phyloP scores from a whole-genome alignment of 1,139 yeast species.

The Yamadazyma dushanensis region DNA sequence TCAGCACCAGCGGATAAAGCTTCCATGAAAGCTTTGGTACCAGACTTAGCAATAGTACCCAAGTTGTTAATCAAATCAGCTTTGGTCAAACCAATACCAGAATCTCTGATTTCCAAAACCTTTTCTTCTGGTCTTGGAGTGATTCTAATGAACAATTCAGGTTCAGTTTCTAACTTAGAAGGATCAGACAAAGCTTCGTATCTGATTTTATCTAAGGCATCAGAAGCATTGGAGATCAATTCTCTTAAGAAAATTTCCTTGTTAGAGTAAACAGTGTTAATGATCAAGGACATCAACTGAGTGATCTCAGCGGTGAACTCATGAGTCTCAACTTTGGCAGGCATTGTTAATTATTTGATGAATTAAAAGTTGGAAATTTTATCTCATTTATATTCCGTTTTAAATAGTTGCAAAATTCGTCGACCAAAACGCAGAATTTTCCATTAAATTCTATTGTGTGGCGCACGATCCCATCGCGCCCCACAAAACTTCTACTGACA shows the following conservation, averaged over 20 bases:
- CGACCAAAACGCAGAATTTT: constrained; percentile 25
- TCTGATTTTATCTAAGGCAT: constrained; percentile 88
- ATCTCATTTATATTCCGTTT: constrained; percentile 10
- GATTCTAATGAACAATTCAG: constrained; percentile 94
- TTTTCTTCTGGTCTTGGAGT: constrained; percentile 95
- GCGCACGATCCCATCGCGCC: constrained; percentile 6
- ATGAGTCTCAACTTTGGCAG: constrained; percentile 72
- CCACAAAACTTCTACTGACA: neutral
- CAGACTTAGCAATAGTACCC: constrained; percentile 99
- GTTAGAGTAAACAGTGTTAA: constrained; percentile 99
- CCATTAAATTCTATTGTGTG: constrained; percentile 33
- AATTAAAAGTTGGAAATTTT: neutral
- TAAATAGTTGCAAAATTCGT: constrained; percentile 16
- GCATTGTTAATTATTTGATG: constrained; percentile 35
- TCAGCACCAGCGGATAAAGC: constrained; percentile 99
- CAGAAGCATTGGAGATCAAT: constrained; percentile 94
- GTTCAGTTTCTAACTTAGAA: constrained; percentile 88
- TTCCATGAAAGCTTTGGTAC: constrained; percentile 99
- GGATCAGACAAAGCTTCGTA: constrained; percentile 95
- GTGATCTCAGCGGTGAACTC: constrained; percentile 99
- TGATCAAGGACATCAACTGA: constrained; percentile 99
- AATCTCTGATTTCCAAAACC: constrained; percentile 95
- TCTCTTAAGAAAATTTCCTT: constrained; percentile 99
- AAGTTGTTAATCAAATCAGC: constrained; percentile 98
- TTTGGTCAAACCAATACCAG: constrained; percentile 99